phyloP scores from a whole-genome alignment of 208 protist genomes.

The Wallacemonas rigidus region DNA sequence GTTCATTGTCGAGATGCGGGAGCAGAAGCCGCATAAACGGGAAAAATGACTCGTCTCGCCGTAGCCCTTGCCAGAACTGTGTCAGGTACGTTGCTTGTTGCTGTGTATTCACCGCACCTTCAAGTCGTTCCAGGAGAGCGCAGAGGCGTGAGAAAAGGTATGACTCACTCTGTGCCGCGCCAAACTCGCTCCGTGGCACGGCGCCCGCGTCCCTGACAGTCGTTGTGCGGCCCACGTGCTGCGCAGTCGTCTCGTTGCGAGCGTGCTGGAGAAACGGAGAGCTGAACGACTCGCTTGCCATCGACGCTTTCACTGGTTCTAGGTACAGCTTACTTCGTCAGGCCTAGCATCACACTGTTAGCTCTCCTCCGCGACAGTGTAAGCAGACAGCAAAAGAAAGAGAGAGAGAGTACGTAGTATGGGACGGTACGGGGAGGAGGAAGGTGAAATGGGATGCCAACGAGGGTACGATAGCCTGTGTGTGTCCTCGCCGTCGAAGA shows the following conservation, averaged over 20 bases:
- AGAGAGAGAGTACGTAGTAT: too few species aligned
- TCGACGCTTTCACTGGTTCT: background rate
- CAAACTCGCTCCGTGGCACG: too few species aligned
- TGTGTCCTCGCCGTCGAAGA: too few species aligned
- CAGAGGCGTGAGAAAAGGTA: constrained; percentile 26
- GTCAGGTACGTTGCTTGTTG: constrained; percentile 16
- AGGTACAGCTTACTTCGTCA: too few species aligned
- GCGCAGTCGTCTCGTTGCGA: background rate
- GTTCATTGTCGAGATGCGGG: constrained; percentile 49
- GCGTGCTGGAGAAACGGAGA: constrained; percentile 20
- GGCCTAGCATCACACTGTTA: too few species aligned
- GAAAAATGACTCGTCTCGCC: constrained; percentile 36
- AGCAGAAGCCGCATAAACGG: constrained; percentile 71
- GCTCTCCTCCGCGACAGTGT: too few species aligned
- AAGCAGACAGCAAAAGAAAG: too few species aligned
- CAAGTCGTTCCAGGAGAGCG: constrained; percentile 21
- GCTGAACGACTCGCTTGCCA: background rate
- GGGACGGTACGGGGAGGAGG: too few species aligned
- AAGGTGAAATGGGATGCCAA: too few species aligned
- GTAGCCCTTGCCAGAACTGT: constrained; percentile 24
- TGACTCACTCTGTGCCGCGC: background rate
- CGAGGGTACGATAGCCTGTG: too few species aligned
- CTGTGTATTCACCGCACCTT: constrained; percentile 1
- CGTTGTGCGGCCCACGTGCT: background rate
- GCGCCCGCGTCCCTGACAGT: background rate